phyloP scores from a whole-genome alignment of 208 protist species.

The Acanthamoeba healyi region DNA sequence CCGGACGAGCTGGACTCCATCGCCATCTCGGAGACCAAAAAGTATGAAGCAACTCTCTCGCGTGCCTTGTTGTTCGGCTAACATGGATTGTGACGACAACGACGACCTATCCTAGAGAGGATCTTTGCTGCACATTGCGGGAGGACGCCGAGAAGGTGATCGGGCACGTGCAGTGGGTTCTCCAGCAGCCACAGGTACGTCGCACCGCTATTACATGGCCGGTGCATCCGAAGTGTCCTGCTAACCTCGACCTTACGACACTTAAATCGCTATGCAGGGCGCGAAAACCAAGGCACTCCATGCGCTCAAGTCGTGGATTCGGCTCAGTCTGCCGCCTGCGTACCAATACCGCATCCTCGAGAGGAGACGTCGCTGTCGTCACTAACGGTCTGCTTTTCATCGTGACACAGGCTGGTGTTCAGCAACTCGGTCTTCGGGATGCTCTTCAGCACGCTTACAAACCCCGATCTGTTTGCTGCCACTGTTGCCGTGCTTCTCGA shows the following conservation, averaged over 20 bases:
- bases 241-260: neutral
- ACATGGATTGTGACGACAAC: too few relatives aligned
- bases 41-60: neutral
- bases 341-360: neutral
- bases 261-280: neutral
- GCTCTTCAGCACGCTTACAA: constrained; percentile 27
- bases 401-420: constrained; percentile 53
- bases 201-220: neutral
- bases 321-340: constrained; percentile 21
- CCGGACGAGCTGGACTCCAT: constrained; percentile 57
- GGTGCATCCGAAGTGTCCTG: neutral
- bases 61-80: neutral
- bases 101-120: too few relatives aligned
- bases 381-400: too few relatives aligned
- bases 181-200: constrained; percentile 36
- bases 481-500: neutral
- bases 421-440: constrained; percentile 58
- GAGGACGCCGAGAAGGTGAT: constrained; percentile 48
- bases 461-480: neutral
- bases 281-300: constrained; percentile 16
- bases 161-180: constrained; percentile 36
- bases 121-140: neutral
- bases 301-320: neutral
- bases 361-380: neutral
- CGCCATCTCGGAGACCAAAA: constrained; percentile 45